Evolutionary conservation across 139 green algal species (phyloP).

Genomic region (Chlorella sp.): DNA sequence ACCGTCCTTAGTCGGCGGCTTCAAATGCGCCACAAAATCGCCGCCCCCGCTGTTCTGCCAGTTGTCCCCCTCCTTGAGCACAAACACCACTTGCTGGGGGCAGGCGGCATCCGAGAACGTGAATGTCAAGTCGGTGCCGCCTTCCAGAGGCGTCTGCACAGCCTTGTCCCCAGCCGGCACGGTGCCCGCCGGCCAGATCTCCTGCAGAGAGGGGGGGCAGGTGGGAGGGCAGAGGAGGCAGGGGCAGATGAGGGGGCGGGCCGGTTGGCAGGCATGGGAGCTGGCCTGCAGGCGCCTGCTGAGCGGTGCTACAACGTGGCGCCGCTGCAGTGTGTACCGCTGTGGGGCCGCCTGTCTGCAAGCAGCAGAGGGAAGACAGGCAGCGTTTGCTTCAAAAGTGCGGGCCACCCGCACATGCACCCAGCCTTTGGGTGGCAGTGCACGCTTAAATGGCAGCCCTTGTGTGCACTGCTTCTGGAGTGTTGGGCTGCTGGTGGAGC

Average conservation of each 20-base stretch:
- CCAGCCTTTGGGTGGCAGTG: no score
- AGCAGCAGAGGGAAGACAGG: no score
- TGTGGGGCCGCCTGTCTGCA: no score
- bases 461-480: no score
- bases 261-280: background rate
- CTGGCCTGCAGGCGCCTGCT: background rate
- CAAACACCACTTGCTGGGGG: constrained; percentile 71
- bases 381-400: no score
- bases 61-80: constrained; percentile 71
- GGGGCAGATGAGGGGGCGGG: background rate
- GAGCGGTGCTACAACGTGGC: background rate
- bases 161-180: constrained; percentile 58
- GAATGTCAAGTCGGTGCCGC: constrained; percentile 49
- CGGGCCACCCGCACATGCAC: no score
- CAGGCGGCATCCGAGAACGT: constrained; percentile 55
- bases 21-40: constrained; percentile 71
- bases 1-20: constrained; percentile 50
- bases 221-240: background rate
- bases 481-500: no score
- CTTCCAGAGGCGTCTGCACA: constrained; percentile 67
- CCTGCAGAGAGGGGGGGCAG: background rate
- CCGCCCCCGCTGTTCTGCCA: constrained; percentile 69
- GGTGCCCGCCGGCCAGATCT: constrained; percentile 43
- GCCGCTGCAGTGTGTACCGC: background rate
- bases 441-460: no score